Evolutionary conservation across 441 rosid genomes (phyloP), one percentile per base, ranked within the genome.

Genomic region (Gossypium laxum): DNA sequence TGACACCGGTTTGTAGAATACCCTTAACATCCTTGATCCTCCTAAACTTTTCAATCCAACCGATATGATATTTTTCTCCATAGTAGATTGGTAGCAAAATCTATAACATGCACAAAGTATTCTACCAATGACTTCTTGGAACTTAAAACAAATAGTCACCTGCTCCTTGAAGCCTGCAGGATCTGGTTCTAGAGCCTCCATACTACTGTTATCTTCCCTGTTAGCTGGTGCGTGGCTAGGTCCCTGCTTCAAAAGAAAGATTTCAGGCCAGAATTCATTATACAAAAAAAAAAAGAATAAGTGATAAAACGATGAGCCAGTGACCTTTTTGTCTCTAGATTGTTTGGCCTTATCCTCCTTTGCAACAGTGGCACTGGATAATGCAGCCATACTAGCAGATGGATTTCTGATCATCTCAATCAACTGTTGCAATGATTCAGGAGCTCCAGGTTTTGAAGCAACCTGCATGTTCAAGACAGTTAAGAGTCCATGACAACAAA

Each of bases 401-500:
- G 97, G 97, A 79, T 89, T 91, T 78, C 84, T 86, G 63, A 89
- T 81, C 72, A 85, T 80, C 89, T 91, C 98, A 79, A 95, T 80
- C 74, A 92, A 81, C 70, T 90, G 94, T 77, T 86, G 94, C 78
- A 94, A 76, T 57, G 95, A 85, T 78, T 95, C 98, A 0, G 87
- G 77, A 72, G 97, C 85, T 73, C 97, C 99, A 74, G 95, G 81
- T 82, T 88, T 95, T 75, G 86, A 72, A 34, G 93, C 89, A 82
- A 91, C 84, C 99, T 95, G 84, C 76, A 82, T 60, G 58, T 67
- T 56, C 67, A 32, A 72, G 58, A 56, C n/a, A 77, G 52, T 71
- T 12, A 58, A 19, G 22, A 21, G 30, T 41, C 66, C 61, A 14
- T 47, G 0, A 1, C 5, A 14, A 14, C 18, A 57, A 57, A 26